Base-by-base conservation (phyloP, 2,329 filamentous ascomycete genomes). In the Fusarium neocosmosporiellum region DNA sequence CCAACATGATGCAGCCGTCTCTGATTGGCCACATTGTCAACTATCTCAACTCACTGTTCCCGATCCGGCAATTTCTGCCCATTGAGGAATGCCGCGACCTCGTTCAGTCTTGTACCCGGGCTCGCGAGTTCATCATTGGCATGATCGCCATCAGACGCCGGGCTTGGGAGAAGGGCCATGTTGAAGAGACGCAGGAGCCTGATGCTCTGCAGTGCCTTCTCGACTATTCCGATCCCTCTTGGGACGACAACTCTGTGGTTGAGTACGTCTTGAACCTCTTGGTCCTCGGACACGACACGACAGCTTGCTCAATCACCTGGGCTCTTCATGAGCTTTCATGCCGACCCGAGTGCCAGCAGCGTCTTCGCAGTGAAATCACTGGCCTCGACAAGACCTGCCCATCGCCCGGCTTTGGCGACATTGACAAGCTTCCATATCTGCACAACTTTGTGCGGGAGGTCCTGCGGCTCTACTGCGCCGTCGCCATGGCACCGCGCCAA, bases 261-360 rank as follows among this genome's bases (percentile, higher is more conserved):
- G 78, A 80, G 72, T 77, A 78, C 27, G 71, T 78, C 27, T 79
- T 86, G 75, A 86, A 85, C 9, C 83, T 86, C 69, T 75, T 86
- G 36, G 80, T 83, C 1, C 82, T 85, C 16, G 85, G 77, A 48
- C 83, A 86, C 64, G 84, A 86, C 63, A 86, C 85, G 0, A 86
- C 84, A 0, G 84, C 84, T 5, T 81, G 80, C 8, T 75, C 82
- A 0, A 80, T 86, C 70, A 82, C 81, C 3, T 86, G 84, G 84
- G 82, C 82, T 0, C 75, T 83, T 7, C 83, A 86, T 60, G 78
- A 83, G 67, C 77, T 87, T 10, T 78, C 81, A 7, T 75, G 77
- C 36, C 69, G 81, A 27, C 80, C 81, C 1, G 72, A 80, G 5
- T 72, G 84, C 24, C 84, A 86, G 64, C 68, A 79, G 14, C 79